Base-by-base conservation (phyloP, 768 basidiomycete species). In the Podaxis sp. region DNA sequence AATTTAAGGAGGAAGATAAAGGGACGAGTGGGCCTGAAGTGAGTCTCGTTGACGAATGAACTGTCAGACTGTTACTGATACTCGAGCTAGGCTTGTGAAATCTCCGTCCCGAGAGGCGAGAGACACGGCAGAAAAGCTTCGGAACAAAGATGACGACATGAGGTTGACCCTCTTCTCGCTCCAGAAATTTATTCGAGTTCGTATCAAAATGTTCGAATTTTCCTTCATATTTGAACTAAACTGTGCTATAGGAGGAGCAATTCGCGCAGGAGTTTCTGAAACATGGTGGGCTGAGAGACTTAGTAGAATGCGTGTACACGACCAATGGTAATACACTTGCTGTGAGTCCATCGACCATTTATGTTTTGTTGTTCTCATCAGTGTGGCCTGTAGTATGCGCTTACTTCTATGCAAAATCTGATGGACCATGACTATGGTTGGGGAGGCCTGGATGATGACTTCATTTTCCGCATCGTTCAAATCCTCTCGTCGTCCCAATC, bases 351-450 rank as follows among this genome's bases (percentile, higher is more conserved):
- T 39, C 56, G 51, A 9, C 33, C 48, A n/a, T 38, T 53, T 52
- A 28, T 56, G 52, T 64, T 22, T 62, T 30, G 13, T 24, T 55
- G 17, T 48, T 66, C n/a, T 61, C 44, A 57, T 61, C 64, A 36
- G 4, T 39, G 52, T n/a, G 39, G 11, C 19, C 8, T 24, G 13
- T 55, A 95, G 92, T 95, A 95, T 66, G 92, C 92, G 8, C 80
- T 96, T 40, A 85, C 88, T 3, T 88, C 90, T 2, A 87, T 95
- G 84, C 92, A 95, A 74, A 92, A 92, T 70, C 73, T 95, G 30
- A 92, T 96, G 89, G 92, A 95, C 66, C 78, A 90, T 24, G 88
- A 92, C 52, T 87, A 90, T 65, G 93, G 93, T 51, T 95, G 92
- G 92, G 80, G 84, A 1, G 79, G 77, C n/a, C 82, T 96, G 4